Percentiles rank a stretch among this genome's conserved stretches.
phyloP scores from a whole-genome alignment of 116 monocot species.

The Posidonia oceanica region DNA sequence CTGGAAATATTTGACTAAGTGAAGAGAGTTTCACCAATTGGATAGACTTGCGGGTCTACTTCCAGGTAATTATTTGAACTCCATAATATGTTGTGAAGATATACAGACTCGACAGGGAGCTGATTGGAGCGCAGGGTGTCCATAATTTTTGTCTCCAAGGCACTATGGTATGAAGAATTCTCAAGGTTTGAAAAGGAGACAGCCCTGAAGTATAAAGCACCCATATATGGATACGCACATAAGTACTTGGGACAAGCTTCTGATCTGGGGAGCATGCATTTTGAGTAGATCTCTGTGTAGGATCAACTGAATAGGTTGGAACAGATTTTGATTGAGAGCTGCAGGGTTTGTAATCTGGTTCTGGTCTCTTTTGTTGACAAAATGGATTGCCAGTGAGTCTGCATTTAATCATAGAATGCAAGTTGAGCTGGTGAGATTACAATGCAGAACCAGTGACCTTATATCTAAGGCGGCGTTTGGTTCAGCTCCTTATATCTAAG shows the following conservation, averaged over 20 bases:
- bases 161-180: slow-evolving; percentile 27
- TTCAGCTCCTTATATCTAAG: too few species aligned
- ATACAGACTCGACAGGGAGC: slow-evolving; percentile 39
- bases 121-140: slow-evolving; percentile 2
- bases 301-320: slow-evolving; percentile 25
- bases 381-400: slow-evolving; percentile 49
- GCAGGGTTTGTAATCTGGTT: neutral
- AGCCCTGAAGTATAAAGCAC: slow-evolving; percentile 47
- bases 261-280: slow-evolving; percentile 27
- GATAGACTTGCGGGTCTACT: slow-evolving; percentile 43
- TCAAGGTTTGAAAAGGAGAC: slow-evolving; percentile 41
- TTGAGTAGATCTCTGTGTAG: slow-evolving; percentile 21
- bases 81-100: slow-evolving; percentile 24
- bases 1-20: slow-evolving; percentile 14
- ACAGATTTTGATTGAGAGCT: neutral
- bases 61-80: slow-evolving; percentile 28
- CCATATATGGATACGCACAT: slow-evolving; percentile 47
- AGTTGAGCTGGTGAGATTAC: too few species aligned
- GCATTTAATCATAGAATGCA: neutral
- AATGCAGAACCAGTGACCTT: too few species aligned
- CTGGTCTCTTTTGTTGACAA: slow-evolving; percentile 17
- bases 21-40: slow-evolving; percentile 27
- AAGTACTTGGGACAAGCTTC: slow-evolving; percentile 38
- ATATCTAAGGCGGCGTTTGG: too few species aligned
- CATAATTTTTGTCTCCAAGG: slow-evolving; percentile 18